These are phyloP conservation scores for Avena atlantica DNA, from an alignment of 176 grass and related monocot species.

Conservation along the genomic window DNA sequence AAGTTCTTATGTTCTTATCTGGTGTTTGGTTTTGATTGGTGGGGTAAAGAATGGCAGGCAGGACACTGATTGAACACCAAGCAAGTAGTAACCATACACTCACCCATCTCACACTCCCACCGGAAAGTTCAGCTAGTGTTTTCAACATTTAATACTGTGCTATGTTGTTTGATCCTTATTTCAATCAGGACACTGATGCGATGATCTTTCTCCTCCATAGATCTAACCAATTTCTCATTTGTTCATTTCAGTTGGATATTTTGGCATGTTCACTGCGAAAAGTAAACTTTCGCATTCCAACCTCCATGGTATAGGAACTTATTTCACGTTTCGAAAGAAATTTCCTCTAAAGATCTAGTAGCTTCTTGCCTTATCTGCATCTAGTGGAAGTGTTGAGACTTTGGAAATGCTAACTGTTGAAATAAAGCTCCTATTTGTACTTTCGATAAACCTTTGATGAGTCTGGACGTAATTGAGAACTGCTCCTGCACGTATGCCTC, in stretches of 20 bases:
- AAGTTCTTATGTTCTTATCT: constrained; percentile 8
- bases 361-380: background rate
- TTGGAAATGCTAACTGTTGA: background rate
- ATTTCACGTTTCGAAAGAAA: background rate
- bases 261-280: background rate
- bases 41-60: background rate
- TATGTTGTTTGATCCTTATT: background rate
- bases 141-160: background rate
- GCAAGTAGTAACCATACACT: background rate
- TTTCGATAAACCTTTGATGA: background rate
- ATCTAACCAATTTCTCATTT: background rate
- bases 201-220: background rate
- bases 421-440: background rate
- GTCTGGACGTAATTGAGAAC: background rate
- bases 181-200: background rate
- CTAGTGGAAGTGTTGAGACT: background rate
- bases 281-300: background rate
- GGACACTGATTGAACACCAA: background rate
- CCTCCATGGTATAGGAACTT: background rate
- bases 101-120: background rate
- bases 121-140: background rate
- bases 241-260: background rate
- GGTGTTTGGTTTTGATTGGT: constrained; percentile 9
- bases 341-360: constrained; percentile 3
- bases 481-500: background rate